These are phyloP conservation scores for Solanum pinnatisectum DNA, from an alignment of 257 asterid species.

Conservation along the genomic window DNA sequence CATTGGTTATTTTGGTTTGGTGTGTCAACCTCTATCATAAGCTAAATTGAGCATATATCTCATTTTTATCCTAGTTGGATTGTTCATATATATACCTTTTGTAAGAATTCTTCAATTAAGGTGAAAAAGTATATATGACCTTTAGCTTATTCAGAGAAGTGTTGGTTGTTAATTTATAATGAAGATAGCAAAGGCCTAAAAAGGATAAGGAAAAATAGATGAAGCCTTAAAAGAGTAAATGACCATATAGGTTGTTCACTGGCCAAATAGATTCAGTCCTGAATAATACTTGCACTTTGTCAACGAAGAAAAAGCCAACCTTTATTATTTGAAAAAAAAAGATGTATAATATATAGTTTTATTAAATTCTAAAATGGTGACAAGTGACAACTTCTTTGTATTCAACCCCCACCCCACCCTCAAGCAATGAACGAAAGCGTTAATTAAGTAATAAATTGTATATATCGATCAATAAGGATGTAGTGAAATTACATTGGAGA, in stretches of 20 bases:
- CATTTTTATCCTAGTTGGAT: slow-evolving; percentile 1
- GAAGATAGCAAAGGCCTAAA: not conserved
- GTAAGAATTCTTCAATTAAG: not conserved
- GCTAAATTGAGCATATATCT: slow-evolving; percentile 4
- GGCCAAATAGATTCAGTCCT: not conserved
- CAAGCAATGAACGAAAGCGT: not conserved
- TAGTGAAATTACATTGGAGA: fast-evolving
- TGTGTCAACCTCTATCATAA: slow-evolving; percentile 19
- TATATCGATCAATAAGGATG: not conserved
- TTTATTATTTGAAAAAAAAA: not conserved
- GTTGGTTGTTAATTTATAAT: not conserved
- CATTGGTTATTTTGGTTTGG: not conserved
- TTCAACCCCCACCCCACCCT: not conserved
- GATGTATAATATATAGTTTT: not conserved
- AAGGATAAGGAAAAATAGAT: not conserved
- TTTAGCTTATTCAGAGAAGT: not conserved
- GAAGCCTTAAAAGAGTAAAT: not conserved
- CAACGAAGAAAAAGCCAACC: not conserved
- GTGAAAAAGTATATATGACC: not conserved
- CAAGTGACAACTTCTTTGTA: not conserved
- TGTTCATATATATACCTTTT: not conserved
- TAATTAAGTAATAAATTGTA: not conserved
- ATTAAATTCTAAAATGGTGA: not conserved
- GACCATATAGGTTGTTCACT: not conserved
- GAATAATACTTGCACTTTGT: not conserved